A percentile compares a stretch with the other conserved stretches of the same genome.
phyloP scores from a whole-genome alignment of 2,329 filamentous ascomycete species.

The Colletotrichum euphorbiae region DNA sequence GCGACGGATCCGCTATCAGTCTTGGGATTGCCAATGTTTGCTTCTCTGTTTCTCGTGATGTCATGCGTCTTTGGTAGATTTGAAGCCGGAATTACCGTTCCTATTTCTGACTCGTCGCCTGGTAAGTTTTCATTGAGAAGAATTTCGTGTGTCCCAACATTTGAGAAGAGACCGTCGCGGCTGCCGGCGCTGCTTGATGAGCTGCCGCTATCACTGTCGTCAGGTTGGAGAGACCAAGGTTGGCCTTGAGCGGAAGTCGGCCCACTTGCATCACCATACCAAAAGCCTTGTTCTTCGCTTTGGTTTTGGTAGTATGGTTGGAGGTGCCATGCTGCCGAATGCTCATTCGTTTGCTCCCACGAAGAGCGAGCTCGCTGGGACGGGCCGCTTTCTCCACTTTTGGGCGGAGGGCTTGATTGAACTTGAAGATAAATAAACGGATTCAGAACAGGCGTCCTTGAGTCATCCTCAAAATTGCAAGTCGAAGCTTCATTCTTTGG shows the following conservation, averaged over 20 bases:
- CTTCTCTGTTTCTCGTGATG: too few species aligned
- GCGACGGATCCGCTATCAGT: too few species aligned
- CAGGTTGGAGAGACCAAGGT: neutral
- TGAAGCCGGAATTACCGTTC: neutral
- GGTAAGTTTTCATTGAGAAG: neutral
- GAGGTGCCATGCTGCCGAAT: too few species aligned
- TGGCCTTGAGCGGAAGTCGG: neutral
- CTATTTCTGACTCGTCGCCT: neutral
- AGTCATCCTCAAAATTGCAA: neutral
- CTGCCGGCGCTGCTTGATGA: neutral
- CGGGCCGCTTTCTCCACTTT: neutral
- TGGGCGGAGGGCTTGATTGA: neutral
- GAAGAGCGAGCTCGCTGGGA: too few species aligned
- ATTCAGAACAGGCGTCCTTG: neutral
- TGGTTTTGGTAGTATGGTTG: too few species aligned
- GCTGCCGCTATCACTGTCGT: neutral
- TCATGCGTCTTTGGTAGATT: too few species aligned
- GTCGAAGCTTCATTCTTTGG: neutral
- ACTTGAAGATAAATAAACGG: neutral
- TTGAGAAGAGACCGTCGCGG: neutral
- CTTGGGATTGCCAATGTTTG: too few species aligned
- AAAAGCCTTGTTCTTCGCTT: too few species aligned
- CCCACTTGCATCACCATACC: too few species aligned
- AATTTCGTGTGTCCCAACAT: neutral
- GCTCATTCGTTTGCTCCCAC: too few species aligned